Base-by-base conservation (phyloP, 768 basidiomycete genomes). In the Holtermanniella nyarrowii region DNA sequence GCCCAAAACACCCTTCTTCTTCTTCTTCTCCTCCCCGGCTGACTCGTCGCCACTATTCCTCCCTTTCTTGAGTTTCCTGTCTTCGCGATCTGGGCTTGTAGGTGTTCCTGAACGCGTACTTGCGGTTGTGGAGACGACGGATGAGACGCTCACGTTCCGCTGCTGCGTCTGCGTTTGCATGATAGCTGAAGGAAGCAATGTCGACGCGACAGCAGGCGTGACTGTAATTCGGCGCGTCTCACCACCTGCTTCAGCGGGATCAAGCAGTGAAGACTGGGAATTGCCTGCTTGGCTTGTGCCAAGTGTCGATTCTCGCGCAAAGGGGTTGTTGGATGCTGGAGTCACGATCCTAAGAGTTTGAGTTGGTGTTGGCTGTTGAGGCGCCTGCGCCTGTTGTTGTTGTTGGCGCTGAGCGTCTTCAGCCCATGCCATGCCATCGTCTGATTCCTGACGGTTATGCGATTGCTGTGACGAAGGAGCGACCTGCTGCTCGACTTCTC, bases 381-480 rank as follows among this genome's bases (percentile, higher is more conserved):
- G 13, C 20, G 42, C 42, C 22, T 48, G 46, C 16, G 50, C 49
- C 41, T 53, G 44, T 20, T 46, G 41, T 5, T 52, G 53, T 22
- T 58, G 55, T 23, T 56, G 56, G 12, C 61, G 55, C 11, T 58
- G 58, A 44, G 79, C 81, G 11, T 76, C 78, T 31, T 88, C 85
- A 44, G 89, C 88, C 89, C 90, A 91, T 54, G 79, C 78, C 80
- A 91, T 86, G 2, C 82, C 84, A 61, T 90, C 88, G 54, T 88
- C 87, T 7, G 65, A 79, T 48, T 85, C 84, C 39, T 25, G 11
- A 26, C 40, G 22, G 26, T 39, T 18, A 42, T 42, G 5, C 22
- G n/a, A n/a, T n/a, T n/a, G n/a, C n/a, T n/a, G n/a, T n/a, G n/a
- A n/a, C n/a, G n/a, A n/a, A n/a, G 18, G 14, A 40, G 48, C 4